Base-by-base conservation (phyloP, 169 alveolate genomes). In the Plasmodium billcollinsi region DNA sequence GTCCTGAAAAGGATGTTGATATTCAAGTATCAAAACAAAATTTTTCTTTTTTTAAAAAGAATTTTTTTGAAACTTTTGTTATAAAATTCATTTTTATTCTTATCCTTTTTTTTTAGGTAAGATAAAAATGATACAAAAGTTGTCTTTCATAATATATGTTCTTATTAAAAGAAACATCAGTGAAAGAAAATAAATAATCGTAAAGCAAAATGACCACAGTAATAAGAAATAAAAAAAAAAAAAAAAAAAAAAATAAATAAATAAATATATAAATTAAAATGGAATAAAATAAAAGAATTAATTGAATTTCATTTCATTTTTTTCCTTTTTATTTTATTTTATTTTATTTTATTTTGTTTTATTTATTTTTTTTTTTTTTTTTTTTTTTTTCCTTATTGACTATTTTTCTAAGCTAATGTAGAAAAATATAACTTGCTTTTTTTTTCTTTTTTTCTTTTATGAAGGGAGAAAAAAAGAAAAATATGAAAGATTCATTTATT, bases 121-220 rank as follows among this genome's bases (percentile, higher is more conserved):
- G 26, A 14, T 24, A 47, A 92, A 89, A 24, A 85, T 78, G 69
- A 65, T 67, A 83, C 45, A 18, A 43, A 15, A 49, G 39, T 15
- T 49, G 14, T 45, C 15, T 65, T 58, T 39, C 26, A 45, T 33
- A n/a, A 39, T 5, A 2, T 29, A 33, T 45, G 9, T 26, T 56
- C 29, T 78, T 78, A 78, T 78, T 78, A 76, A 65, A 78, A 76
- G 67, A 59, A 78, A 20, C 67, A 78, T 65, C 63, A 78, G 78
- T 65, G 89, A 78, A 63, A 2, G 6, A 14, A 63, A 39, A 49
- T 63, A 75, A 52, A 50, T 20, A 15, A 29, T 7, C 45, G 45
- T 33, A 5, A 5, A 33, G 45, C 45, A 33, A 33, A 33, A 33
- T 33, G 8, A 33, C 0, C 26, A 24, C 45, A 33, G 8, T 33